Conservation (phyloP, 2,329 filamentous ascomycete genomes). For the Alternaria solani region DNA sequence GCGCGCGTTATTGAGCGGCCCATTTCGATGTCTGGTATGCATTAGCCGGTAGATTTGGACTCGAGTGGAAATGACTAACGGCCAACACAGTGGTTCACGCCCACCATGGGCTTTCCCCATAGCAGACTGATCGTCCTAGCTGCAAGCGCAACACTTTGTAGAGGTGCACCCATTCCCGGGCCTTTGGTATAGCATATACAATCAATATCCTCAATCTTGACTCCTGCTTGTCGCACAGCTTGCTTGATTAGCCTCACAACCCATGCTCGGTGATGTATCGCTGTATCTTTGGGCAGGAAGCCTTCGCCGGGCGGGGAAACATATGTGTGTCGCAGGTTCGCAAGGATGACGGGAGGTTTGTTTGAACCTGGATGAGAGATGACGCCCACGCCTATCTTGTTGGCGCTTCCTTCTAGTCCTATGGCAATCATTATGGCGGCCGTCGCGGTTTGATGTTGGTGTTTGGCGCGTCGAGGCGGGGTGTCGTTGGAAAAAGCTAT, state of each 20-base stretch:
- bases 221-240: slow-evolving; percentile 73
- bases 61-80: slow-evolving; percentile 57
- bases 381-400: slow-evolving; percentile 94
- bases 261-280: slow-evolving; percentile 86
- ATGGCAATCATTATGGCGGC: slow-evolving; percentile 67
- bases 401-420: slow-evolving; percentile 90
- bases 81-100: slow-evolving; percentile 97
- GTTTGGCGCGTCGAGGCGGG: slow-evolving; percentile 30
- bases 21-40: slow-evolving; percentile 83
- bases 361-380: slow-evolving; percentile 74
- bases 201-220: slow-evolving; percentile 69
- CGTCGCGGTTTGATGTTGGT: slow-evolving; percentile 7
- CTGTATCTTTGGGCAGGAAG: slow-evolving; percentile 96
- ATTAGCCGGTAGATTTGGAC: background rate
- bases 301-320: slow-evolving; percentile 89
- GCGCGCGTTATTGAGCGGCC: slow-evolving; percentile 91
- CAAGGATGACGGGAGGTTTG: slow-evolving; percentile 68
- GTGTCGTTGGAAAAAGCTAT: slow-evolving; percentile 29
- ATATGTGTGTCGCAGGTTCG: slow-evolving; percentile 95
- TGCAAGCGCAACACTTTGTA: slow-evolving; percentile 85
- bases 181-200: slow-evolving; percentile 97
- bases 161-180: slow-evolving; percentile 93
- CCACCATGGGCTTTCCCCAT: slow-evolving; percentile 88
- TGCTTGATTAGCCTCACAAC: slow-evolving; percentile 82
- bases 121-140: slow-evolving; percentile 82